Base-by-base conservation (phyloP, 805 yeast species). In the Pichia scutulata region DNA sequence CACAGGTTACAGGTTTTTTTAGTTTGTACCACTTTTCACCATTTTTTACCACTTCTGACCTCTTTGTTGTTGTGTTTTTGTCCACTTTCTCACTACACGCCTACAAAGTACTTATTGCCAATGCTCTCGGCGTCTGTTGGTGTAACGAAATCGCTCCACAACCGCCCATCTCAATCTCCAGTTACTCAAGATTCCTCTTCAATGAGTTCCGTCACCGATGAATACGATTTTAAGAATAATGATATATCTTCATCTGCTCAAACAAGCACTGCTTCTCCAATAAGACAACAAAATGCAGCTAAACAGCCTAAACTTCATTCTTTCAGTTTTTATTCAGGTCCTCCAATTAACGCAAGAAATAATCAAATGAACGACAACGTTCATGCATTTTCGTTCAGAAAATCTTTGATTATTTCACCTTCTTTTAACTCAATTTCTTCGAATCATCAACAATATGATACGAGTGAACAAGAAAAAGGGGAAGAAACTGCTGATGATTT, bases 181-280 rank as follows among this genome's bases (percentile, higher is more conserved):
- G 24, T 14, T 3, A 47, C 48, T n/a, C 48, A 44, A 16, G 48
- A 65, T 48, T 60, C 69, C 4, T 53, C 54, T 21, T 65, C 71
- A 18, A 58, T 63, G 59, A 63, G 61, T 46, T 63, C 70, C 28
- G 58, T 59, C 3, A 64, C 65, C 26, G 70, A 67, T 53, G 72
- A 68, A 37, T 65, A 60, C 22, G 71, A 68, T 49, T 64, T 64
- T 53, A 60, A 55, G 45, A 50, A 55, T 40, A 46, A 61, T 13
- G 69, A 66, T 44, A 57, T 66, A 23, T 66, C 70, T 0, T 66
- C 71, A 12, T 68, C 72, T 21, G 64, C 68, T 44, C 71, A 68
- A 53, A 69, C 72, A 3, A 66, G 70, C 49, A 62, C 70, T 2
- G 55, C 61, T 5, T 63, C 70, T 1, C 62, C 69, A 26, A 36